Base-by-base conservation (phyloP, 1,284 basidiomycete species). In the Cryptococcus jaspeensis region DNA sequence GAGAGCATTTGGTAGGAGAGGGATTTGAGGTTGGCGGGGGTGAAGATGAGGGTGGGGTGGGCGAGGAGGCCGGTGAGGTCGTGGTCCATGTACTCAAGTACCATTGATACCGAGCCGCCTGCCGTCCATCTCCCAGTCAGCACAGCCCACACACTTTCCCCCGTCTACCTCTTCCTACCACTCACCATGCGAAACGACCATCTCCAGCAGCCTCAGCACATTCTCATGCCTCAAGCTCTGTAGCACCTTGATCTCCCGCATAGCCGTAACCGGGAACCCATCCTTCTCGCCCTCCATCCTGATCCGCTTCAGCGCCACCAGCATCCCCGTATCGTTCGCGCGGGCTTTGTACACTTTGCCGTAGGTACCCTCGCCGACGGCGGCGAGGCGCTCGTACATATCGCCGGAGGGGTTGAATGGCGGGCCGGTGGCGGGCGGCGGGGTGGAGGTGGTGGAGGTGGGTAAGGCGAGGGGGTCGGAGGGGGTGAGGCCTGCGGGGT, bases 71-170 rank as follows among this genome's bases (percentile, higher is more conserved):
- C 97, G 3, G 93, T 97, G 51, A 99, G 82, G 73, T 99, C 96
- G 75, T 99, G 95, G 71, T 99, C 93, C 90, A 98, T 93, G 76
- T 99, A 99, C 77, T 99, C 94, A 71, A 99, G 93, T 28, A 99
- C 95, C 94, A 99, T 99, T 78, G 94, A 97, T 20, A 97, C 92
- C 42, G 90, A 89, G 54, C 92, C 94, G 94, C 64, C 15, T 0
- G 7, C 48, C 18, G 50, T 53, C 35, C 49, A 45, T n/a, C 37
- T 20, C 25, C 8, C n/a, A 42, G 11, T 51, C 42, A 50, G 8
- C 38, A 52, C 45, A 35, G 38, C 45, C 39, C n/a, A n/a, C 20
- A 53, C 9, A 2, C 36, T 13, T n/a, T 6, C 32, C 6, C 20
- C 6, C 3, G 48, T n/a, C n/a, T n/a, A 32, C 20, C 43, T 39